These are phyloP conservation scores for Penicillium sp. DNA, from an alignment of 2,329 filamentous ascomycete species.

Conservation along the genomic window DNA sequence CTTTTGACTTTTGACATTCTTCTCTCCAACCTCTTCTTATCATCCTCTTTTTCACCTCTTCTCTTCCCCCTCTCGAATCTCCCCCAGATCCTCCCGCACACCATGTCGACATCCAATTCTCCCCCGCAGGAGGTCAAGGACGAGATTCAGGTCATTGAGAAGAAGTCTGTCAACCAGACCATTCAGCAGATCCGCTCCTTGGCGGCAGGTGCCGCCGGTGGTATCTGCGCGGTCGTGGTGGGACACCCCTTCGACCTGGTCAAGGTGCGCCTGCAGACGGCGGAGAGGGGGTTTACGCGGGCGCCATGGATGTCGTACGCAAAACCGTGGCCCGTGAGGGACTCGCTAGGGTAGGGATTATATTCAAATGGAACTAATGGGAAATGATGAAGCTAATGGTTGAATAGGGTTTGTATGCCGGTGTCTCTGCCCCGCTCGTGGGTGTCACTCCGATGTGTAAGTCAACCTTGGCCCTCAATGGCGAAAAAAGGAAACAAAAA, in stretches of 20 bases:
- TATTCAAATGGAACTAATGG: not conserved
- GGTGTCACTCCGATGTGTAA: constrained; percentile 98
- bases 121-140: constrained; percentile 29
- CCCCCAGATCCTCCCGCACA: constrained; percentile 10
- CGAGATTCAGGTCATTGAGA: constrained; percentile 25
- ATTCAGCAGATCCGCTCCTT: constrained; percentile 71
- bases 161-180: constrained; percentile 40
- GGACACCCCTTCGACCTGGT: constrained; percentile 97
- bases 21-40: not conserved
- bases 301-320: constrained; percentile 84
- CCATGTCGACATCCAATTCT: constrained; percentile 30
- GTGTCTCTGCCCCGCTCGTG: constrained; percentile 87
- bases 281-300: constrained; percentile 88
- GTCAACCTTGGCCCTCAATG: constrained; percentile 37
- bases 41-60: not conserved
- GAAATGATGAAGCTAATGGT: not conserved
- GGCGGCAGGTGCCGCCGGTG: constrained; percentile 84
- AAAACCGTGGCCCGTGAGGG: constrained; percentile 87
- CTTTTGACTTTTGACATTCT: constrained; percentile 5
- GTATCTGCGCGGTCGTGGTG: constrained; percentile 87
- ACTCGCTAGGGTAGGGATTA: constrained; percentile 49
- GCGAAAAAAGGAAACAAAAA: not conserved
- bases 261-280: constrained; percentile 95
- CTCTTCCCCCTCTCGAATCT: constrained; percentile 2
- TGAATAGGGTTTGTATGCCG: constrained; percentile 77